phyloP scores from a whole-genome alignment of 352 stramenopile genomes.

The Phytophthora multivora region DNA sequence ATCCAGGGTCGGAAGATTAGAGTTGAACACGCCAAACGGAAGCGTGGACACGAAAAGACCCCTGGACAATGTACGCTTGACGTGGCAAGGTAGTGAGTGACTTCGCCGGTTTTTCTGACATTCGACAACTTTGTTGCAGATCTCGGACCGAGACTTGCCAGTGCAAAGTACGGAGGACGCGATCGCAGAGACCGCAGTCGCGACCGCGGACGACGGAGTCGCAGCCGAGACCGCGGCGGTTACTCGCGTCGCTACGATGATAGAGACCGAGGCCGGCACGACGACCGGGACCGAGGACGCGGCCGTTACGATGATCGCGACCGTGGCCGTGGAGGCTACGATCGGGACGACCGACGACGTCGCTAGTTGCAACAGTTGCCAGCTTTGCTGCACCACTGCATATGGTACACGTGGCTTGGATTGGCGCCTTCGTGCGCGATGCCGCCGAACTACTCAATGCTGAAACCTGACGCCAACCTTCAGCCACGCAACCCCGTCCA shows the following conservation, averaged over 20 bases:
- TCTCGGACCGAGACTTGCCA: constrained; percentile 71
- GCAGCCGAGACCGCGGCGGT: constrained; percentile 47
- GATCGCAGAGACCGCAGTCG: constrained; percentile 56
- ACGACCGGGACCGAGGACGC: constrained; percentile 56
- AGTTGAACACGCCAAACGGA: constrained; percentile 84
- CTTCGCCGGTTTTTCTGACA: not conserved
- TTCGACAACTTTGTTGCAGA: too few relatives aligned
- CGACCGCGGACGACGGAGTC: constrained; percentile 51
- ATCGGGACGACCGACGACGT: constrained; percentile 50
- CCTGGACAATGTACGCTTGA: constrained; percentile 65
- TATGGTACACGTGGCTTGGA: constrained; percentile 26
- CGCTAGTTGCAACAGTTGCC: constrained; percentile 38
- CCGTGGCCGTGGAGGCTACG: constrained; percentile 48
- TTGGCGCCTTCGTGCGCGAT: constrained; percentile 15
- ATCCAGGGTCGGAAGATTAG: constrained; percentile 71
- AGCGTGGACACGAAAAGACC: constrained; percentile 83
- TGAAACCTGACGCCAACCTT: constrained; percentile 10
- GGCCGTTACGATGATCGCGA: constrained; percentile 62
- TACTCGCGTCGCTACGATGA: constrained; percentile 51
- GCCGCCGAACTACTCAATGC: not conserved
- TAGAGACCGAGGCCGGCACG: constrained; percentile 45
- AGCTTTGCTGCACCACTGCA: constrained; percentile 11
- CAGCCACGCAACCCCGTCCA: constrained; percentile 14
- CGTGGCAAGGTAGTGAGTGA: not conserved
- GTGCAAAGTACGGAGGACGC: constrained; percentile 72